These are phyloP conservation scores for Aphanocladium album DNA, from an alignment of 2,329 filamentous ascomycete species.

Conservation along the genomic window DNA sequence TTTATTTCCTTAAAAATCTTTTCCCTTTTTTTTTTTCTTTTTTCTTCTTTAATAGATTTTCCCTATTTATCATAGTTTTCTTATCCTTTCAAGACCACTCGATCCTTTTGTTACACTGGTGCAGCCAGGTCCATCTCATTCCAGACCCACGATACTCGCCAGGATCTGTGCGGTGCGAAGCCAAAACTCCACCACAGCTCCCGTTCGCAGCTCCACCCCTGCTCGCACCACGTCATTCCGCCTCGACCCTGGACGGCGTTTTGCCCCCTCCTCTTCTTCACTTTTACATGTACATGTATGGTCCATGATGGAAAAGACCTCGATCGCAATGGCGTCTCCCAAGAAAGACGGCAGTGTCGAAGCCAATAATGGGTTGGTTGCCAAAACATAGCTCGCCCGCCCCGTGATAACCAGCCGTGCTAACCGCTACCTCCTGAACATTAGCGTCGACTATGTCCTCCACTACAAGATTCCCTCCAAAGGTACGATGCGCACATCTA, in stretches of 20 bases:
- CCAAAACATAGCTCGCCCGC: not conserved
- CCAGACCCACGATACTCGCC: no score
- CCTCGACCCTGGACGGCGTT: not conserved
- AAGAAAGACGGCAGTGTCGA: slow-evolving; percentile 12
- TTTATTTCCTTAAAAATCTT: no score
- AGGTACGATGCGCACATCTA: slow-evolving; percentile 47
- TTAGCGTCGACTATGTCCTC: slow-evolving; percentile 82
- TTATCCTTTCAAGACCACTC: no score
- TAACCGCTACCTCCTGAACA: slow-evolving; percentile 9
- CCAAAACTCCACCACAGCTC: slow-evolving; percentile 10
- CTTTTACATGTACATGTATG: not conserved
- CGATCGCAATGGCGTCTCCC: not conserved
- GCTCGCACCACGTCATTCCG: slow-evolving; percentile 5
- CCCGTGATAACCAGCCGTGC: not conserved
- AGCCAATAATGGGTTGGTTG: slow-evolving; percentile 7
- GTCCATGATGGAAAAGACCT: not conserved
- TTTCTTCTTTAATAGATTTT: no score
- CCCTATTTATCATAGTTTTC: not conserved
- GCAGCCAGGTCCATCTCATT: not conserved
- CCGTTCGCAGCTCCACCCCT: not conserved
- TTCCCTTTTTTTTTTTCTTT: no score
- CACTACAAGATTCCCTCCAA: slow-evolving; percentile 67
- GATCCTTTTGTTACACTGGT: not conserved
- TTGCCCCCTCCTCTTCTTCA: not conserved
- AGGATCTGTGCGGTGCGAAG: not conserved